Base-by-base conservation (phyloP, 108 stramenopile genomes). In the Schizochytrium sp. region DNA sequence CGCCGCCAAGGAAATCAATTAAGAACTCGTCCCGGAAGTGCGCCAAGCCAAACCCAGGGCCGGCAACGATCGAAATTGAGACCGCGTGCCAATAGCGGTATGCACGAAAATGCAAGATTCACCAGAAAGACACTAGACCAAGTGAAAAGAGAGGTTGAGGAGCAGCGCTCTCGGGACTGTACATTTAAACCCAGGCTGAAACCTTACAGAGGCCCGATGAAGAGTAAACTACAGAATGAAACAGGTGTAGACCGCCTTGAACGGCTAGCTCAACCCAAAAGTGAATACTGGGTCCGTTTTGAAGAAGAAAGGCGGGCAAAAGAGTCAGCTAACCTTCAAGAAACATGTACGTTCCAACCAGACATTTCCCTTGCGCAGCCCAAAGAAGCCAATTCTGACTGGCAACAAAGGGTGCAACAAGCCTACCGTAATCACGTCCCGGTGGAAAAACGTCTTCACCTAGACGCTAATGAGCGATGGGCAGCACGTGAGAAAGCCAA, bases 371-470 rank as follows among this genome's bases (percentile, higher is more conserved):
- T 55, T 5, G 76, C 50, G 0, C 47, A 55, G 76, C 47, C 76
- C 10, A 42, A 42, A 47, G 76, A 83, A 42, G 28, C 15, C 47
- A 83, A 17, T 5, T 49, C 76, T 13, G 76, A 49, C 12, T 83
- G 76, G 76, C 76, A 83, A 28, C 76, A 83, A 28, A 17, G 76
- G n/a, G 53, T 83, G 50, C 19, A 55, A 28, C 50, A 83, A 28
- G 76, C 76, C 28, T 83, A 83, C 1, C 47, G 76, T 10, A 83
- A 83, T 28, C 76, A 83, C 3, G 76, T 83, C 0, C 76, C 76
- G 10, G 76, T 83, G 47, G 76, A 83, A 28, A 49, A 55, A 10
- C 76, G 76, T 0, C 53, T 83, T 8, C 53, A 83, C 47, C 76
- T 55, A 56, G 76, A 83, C 28, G 76, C 76, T 1, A 83, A 40